Percentiles rank a stretch among this genome's conserved stretches.
These are phyloP conservation scores for Inga oerstediana DNA, from an alignment of 306 rosid species.

Conservation along the genomic window DNA sequence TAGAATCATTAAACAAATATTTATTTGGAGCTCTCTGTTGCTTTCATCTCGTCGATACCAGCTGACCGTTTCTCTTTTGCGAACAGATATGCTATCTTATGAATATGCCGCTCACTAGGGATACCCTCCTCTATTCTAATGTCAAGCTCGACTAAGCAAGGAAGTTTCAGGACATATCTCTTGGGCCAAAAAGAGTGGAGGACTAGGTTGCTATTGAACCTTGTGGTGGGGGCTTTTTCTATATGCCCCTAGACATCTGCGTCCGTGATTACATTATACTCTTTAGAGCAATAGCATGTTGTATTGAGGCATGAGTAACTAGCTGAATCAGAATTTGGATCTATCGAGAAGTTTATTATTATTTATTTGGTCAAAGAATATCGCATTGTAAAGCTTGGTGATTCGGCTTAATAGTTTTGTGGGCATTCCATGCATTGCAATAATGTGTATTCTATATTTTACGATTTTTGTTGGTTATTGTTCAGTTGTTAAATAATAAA, in stretches of 20 bases:
- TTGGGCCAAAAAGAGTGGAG: neutral
- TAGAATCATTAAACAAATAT: neutral
- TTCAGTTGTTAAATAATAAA: neutral
- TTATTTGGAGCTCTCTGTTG: neutral
- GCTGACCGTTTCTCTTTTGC: neutral
- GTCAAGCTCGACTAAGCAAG: conserved; percentile 64
- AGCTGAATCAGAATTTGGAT: neutral
- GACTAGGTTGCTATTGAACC: neutral
- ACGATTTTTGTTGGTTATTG: neutral
- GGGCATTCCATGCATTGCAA: neutral
- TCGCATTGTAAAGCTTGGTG: conserved; percentile 4
- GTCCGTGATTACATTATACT: neutral
- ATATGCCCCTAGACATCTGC: conserved; percentile 6
- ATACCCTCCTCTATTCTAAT: conserved; percentile 71
- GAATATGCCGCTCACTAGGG: conserved; percentile 70
- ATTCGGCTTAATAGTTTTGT: neutral
- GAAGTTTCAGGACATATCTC: neutral
- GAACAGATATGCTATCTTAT: conserved; percentile 55
- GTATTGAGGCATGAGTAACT: neutral
- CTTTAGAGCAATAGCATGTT: neutral
- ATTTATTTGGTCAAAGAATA: neutral
- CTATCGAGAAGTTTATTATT: neutral
- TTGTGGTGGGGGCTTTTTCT: neutral
- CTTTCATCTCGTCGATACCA: neutral
- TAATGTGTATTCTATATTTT: conserved; percentile 2